These are phyloP conservation scores for Penstemon barbatus DNA, from an alignment of 257 asterid species.

Conservation along the genomic window DNA sequence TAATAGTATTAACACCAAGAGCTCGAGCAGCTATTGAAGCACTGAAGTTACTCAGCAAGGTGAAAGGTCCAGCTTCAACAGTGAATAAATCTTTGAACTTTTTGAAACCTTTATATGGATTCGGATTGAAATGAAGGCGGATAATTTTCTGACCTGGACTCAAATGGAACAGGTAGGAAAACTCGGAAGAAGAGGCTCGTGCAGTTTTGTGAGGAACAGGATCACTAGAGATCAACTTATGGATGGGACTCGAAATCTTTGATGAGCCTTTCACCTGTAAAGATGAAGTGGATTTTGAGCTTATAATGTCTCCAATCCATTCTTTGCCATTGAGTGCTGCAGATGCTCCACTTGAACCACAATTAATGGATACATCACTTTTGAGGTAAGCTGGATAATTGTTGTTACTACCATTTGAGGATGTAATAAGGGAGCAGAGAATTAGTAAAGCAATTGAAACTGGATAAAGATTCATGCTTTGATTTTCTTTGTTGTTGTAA, in stretches of 20 bases:
- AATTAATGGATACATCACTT: constrained; percentile 35
- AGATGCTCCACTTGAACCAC: constrained; percentile 35
- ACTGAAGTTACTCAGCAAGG: constrained; percentile 17
- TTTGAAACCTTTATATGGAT: constrained; percentile 12
- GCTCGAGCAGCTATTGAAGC: constrained; percentile 21
- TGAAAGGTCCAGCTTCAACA: constrained; percentile 14
- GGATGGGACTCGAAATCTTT: constrained; percentile 30
- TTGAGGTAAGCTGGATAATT: constrained; percentile 1
- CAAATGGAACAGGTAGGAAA: constrained; percentile 28
- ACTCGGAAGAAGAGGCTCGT: constrained; percentile 25
- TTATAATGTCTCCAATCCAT: constrained; percentile 47
- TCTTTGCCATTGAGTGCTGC: constrained; percentile 37
- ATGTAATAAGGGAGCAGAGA: constrained; percentile 19
- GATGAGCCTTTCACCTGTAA: constrained; percentile 44
- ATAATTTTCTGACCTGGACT: constrained; percentile 30
- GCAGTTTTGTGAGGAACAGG: constrained; percentile 32
- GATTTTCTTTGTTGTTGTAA: too few species aligned
- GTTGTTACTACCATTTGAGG: background rate
- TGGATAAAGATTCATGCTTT: background rate
- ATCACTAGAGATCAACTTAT: constrained; percentile 13
- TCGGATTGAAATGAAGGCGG: constrained; percentile 19
- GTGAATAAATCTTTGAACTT: constrained; percentile 6
- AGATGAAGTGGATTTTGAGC: constrained; percentile 11
- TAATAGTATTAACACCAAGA: constrained; percentile 13
- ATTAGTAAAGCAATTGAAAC: constrained; percentile 3